Conservation (phyloP, 2,329 filamentous ascomycete genomes). For the Ophiostoma himal-ulmi region DNA sequence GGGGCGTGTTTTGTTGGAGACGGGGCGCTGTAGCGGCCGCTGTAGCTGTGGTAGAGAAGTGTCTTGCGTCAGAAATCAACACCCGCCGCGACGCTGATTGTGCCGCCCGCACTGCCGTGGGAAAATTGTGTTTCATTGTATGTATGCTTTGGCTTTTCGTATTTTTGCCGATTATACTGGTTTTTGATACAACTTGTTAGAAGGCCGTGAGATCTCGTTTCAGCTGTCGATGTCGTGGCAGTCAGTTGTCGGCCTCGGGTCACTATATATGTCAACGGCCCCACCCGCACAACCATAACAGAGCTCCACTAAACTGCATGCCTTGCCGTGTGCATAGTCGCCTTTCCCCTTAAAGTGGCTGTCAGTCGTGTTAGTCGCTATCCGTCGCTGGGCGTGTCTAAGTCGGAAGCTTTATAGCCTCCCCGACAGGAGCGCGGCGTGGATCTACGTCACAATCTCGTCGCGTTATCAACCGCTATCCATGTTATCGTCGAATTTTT, state of each 20-base stretch:
- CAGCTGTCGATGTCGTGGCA: neutral
- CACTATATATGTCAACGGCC: constrained; percentile 3
- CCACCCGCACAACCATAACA: neutral
- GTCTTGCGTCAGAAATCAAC: neutral
- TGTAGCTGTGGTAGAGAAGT: neutral
- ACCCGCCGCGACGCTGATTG: constrained; percentile 11
- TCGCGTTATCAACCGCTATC: neutral
- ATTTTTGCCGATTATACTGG: neutral
- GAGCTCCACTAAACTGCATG: neutral
- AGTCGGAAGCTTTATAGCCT: constrained; percentile 1
- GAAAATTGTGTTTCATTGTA: neutral
- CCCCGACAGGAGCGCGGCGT: neutral
- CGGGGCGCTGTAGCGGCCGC: neutral
- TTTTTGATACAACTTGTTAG: neutral
- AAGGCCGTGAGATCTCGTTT: neutral
- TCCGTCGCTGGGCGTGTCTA: constrained; percentile 1
- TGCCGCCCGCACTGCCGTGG: constrained; percentile 7
- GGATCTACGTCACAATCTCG: constrained; percentile 3
- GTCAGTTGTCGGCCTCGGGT: neutral
- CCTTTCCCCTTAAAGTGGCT: neutral
- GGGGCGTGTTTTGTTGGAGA: constrained; percentile 4
- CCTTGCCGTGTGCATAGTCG: neutral
- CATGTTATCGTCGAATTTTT: neutral
- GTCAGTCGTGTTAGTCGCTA: neutral
- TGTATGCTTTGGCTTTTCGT: neutral